Base-by-base conservation (phyloP, 345 rosid species). In the Syzygium grande region DNA sequence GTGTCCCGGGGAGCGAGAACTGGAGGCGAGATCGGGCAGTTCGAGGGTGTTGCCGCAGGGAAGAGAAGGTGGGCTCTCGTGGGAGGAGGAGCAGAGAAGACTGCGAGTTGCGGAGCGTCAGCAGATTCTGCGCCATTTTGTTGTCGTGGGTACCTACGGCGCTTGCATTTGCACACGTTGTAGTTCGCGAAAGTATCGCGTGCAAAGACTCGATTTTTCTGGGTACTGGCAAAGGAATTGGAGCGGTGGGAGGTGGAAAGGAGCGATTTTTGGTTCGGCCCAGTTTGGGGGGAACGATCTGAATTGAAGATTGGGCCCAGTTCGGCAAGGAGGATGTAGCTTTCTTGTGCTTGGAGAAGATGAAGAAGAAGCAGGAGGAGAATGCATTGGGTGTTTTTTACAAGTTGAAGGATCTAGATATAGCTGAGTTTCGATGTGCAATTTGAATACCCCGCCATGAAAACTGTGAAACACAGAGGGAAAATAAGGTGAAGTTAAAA, bases 1-100 rank as follows among this genome's bases (percentile, higher is more conserved):
- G 63, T 1, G 2, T 73, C 49, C 83, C 46, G 15, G 49, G 80
- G 25, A 73, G 83, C 49, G 49, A 73, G 83, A 38, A 38, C 21
- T 7, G 83, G 83, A 73, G 83, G 83, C 83, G 14, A 38, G 80
- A 73, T 19, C 27, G 80, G 46, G 49, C 15, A 59, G 15, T 49
- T 2, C 21, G 49, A 0, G 49, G 49, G 30, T 13, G 22, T 12
- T 16, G 87, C 13, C 34, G 87, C 51, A 14, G 79, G n/a, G 52
- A 52, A 52, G 86, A 84, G 29, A 41, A 84, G 56, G 56, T 30
- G 30, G 89, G 88, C 54, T 90, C 89, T 68, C 89, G 86, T 3
- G 53, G 88, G 43, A 43, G 90, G 63, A 89, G 84, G 59, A 92
- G 92, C 61, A 89, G 93, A 52, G 93, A 92, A 13, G 92, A 91